Percentiles rank a stretch among this genome's conserved stretches.
These are phyloP conservation scores for Sclerotinia nivalis DNA, from an alignment of 2,329 filamentous ascomycete species.

Conservation along the genomic window DNA sequence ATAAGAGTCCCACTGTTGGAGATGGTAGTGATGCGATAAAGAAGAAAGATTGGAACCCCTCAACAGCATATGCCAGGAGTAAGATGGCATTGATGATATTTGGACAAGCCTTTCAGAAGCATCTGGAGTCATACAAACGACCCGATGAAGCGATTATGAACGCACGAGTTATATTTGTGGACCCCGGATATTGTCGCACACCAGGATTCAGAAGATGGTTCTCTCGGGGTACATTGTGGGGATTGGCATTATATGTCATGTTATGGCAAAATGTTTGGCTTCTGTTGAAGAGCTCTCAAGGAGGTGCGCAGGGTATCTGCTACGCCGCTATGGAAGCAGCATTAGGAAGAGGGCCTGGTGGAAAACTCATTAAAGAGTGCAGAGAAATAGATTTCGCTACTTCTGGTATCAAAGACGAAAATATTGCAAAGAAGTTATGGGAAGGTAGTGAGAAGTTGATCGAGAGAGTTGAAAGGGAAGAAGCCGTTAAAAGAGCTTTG, in stretches of 20 bases:
- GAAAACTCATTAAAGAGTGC: constrained; percentile 85
- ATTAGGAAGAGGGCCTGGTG: constrained; percentile 64
- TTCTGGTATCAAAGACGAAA: constrained; percentile 75
- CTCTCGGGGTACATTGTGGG: constrained; percentile 79
- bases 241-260: constrained; percentile 72
- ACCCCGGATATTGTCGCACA: constrained; percentile 82
- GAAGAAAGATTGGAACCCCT: constrained; percentile 55
- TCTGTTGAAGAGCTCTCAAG: constrained; percentile 77
- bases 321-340: constrained; percentile 80
- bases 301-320: constrained; percentile 84
- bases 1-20: constrained; percentile 68
- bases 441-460: constrained; percentile 84
- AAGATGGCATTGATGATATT: constrained; percentile 86
- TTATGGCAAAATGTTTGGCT: constrained; percentile 85
- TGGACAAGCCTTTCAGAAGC: constrained; percentile 87
- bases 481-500: constrained; percentile 56
- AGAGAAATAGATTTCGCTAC: constrained; percentile 70
- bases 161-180: constrained; percentile 79
- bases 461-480: constrained; percentile 76
- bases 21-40: constrained; percentile 48
- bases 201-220: constrained; percentile 87
- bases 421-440: constrained; percentile 83
- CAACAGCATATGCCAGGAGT: constrained; percentile 62
- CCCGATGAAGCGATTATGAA: constrained; percentile 83
- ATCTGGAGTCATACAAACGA: constrained; percentile 79